Base-by-base conservation (phyloP, 352 stramenopile species). In the Halophytophthora polymorphica region DNA sequence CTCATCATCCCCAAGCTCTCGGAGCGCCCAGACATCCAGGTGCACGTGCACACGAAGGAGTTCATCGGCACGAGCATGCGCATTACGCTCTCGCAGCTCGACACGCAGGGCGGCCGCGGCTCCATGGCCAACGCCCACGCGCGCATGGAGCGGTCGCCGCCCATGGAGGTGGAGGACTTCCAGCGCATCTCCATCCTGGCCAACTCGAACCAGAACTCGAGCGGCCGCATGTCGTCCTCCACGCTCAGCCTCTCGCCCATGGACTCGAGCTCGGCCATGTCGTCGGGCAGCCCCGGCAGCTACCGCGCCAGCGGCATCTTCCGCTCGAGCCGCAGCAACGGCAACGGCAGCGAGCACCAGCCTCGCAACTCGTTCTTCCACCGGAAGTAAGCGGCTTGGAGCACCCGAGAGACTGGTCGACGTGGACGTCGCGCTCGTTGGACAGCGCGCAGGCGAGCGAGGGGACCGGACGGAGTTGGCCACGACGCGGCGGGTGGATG, bases 21-120 rank as follows among this genome's bases (percentile, higher is more conserved):
- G 3, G 84, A 95, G 58, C 73, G 84, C 12, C 71, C 74, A 19
- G 82, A 95, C 46, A 78, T 95, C 41, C 82, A 93, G 49, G 84
- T 95, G 6, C 84, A 95, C 43, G 84, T 95, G 21, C 84, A 95
- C 59, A 95, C 84, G 23, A 95, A 95, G 54, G 84, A 95, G 46
- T 95, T 95, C 61, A 95, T 95, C 53, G 84, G 84, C 15, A 95
- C 84, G 38, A 95, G 84, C 35, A 95, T 95, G 84, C 77, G 84
- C 18, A 95, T 95, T 48, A 95, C 84, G 12, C 50, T 95, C 45
- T 87, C 81, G 7, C 70, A 83, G 40, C 45, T 82, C 29, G 78
- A 91, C 29, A 65, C 61, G 22, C 40, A 60, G 28, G 48, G 48
- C 28, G 50, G 38, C 22, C 40, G 22, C n/a, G 36, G 50, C 22